A percentile compares a stretch with the other conserved stretches of the same genome.
These are phyloP conservation scores for Penicillium cinerascens DNA, from an alignment of 495 filamentous ascomycete genomes.

Conservation along the genomic window DNA sequence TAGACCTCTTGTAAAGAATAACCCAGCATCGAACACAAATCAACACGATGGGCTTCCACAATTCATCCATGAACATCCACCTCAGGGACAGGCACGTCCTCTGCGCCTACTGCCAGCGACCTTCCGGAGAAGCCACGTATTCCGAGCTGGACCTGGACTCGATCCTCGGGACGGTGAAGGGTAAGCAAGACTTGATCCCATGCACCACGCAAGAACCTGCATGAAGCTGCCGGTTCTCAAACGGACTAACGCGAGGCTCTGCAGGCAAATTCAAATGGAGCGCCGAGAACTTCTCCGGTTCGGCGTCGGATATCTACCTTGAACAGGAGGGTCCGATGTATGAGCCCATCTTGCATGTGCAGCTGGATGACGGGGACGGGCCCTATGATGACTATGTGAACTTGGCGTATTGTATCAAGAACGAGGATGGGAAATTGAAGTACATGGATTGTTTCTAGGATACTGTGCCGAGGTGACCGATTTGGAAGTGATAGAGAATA, in stretches of 20 bases:
- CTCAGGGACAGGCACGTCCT: constrained; percentile 22
- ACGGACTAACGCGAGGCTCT: neutral
- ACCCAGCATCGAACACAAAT: neutral
- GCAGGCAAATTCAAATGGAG: constrained; percentile 26
- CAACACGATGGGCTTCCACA: constrained; percentile 29
- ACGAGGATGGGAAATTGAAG: constrained; percentile 23
- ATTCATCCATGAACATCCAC: constrained; percentile 20
- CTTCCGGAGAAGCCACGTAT: constrained; percentile 17
- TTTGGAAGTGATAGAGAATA: neutral
- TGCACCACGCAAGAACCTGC: neutral
- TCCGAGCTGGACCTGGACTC: constrained; percentile 24
- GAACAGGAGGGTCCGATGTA: constrained; percentile 16
- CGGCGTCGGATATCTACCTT: constrained; percentile 13
- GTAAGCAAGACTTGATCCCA: constrained; percentile 10
- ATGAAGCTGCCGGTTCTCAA: neutral
- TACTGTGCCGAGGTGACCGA: neutral
- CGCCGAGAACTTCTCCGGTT: constrained; percentile 10
- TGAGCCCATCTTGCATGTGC: constrained; percentile 19
- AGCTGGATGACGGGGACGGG: constrained; percentile 15
- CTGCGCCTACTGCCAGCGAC: constrained; percentile 20
- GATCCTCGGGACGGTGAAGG: constrained; percentile 18
- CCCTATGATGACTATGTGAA: constrained; percentile 13
- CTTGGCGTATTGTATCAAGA: constrained; percentile 26
- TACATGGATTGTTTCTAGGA: constrained; percentile 29
- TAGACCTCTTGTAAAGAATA: neutral